Base-by-base conservation (phyloP, 2,329 filamentous ascomycete genomes). In the Huntiella decipiens region DNA sequence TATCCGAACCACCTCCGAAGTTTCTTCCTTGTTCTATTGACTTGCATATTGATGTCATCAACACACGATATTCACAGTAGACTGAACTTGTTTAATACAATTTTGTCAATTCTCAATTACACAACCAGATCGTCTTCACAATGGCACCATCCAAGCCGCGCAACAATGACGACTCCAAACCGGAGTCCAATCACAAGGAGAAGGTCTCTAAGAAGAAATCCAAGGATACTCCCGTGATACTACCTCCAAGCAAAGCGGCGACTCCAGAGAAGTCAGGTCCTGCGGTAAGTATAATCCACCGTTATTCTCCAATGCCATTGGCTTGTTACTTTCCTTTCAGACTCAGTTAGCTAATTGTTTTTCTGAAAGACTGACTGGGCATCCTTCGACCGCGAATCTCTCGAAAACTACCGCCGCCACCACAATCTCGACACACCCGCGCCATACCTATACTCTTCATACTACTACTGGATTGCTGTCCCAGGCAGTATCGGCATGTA, bases 341-440 rank as follows among this genome's bases (percentile, higher is more conserved):
- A 16, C 34, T 37, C 6, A 5, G 16, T n/a, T 17, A 33, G 19
- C 51, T 50, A 38, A 51, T 42, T 39, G 4, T 37, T 46, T 22
- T 47, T 53, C 12, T 31, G 36, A 37, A 51, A 76, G 73, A 61
- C 76, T 28, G 66, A 78, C 57, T 87, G 82, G 82, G 63, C 71
- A 13, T 70, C 72, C 2, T 79, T 83, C 55, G 74, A 82, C 28
- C 66, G 75, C 50, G 64, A 73, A 42, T 65, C 81, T 41, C 73
- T 91, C 43, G 79, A 87, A 57, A 68, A 71, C 52, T 91, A 91
- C 66, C 75, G 82, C 52, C 74, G 80, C 57, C 71, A 80, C 52
- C 77, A 87, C 64, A 72, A 73, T 49, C 69, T 91, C 55, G 70
- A 74, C 56, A 78, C 76, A 0, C 79, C 82, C 10, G 73, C 77